phyloP scores from a whole-genome alignment of 2,329 filamentous ascomycete genomes.

The Furcasterigmium furcatum region DNA sequence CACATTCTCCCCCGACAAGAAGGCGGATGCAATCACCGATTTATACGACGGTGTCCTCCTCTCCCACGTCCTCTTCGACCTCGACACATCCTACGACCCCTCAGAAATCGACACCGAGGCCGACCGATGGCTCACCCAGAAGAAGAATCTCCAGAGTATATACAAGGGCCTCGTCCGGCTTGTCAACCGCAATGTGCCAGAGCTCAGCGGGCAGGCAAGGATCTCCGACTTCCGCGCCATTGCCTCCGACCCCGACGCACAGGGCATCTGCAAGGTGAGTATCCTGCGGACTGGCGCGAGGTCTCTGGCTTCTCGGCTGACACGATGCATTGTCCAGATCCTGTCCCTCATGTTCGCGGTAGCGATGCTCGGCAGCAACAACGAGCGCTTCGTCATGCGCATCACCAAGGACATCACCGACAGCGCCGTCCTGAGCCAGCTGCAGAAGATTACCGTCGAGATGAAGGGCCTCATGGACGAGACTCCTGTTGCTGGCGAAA shows the following conservation, averaged over 20 bases:
- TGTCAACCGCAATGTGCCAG: slow-evolving; percentile 48
- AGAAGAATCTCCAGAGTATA: slow-evolving; percentile 51
- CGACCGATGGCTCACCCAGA: slow-evolving; percentile 41
- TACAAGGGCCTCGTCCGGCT: slow-evolving; percentile 53
- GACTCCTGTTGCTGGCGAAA: slow-evolving; percentile 8
- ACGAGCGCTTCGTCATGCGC: slow-evolving; percentile 47
- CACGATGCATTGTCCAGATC: slow-evolving; percentile 40
- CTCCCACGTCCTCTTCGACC: slow-evolving; percentile 53
- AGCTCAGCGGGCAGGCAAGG: slow-evolving; percentile 48
- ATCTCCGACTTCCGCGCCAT: slow-evolving; percentile 55
- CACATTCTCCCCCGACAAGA: slow-evolving; percentile 40
- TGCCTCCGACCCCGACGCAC: slow-evolving; percentile 51
- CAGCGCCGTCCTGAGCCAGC: slow-evolving; percentile 37
- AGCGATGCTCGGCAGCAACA: slow-evolving; percentile 58
- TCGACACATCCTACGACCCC: slow-evolving; percentile 55
- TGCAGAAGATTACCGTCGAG: slow-evolving; percentile 40
- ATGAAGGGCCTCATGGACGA: slow-evolving; percentile 33
- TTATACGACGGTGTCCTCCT: slow-evolving; percentile 52
- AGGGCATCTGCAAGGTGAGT: slow-evolving; percentile 50
- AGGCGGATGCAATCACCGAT: slow-evolving; percentile 46
- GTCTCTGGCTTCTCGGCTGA: slow-evolving; percentile 16
- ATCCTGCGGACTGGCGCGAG: too few species aligned
- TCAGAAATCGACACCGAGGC: slow-evolving; percentile 47
- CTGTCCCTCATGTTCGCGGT: slow-evolving; percentile 59
- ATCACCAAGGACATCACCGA: slow-evolving; percentile 30